Percentiles rank a stretch among this genome's conserved stretches.
These are phyloP conservation scores for Penicillium tannophilum DNA, from an alignment of 495 filamentous ascomycete genomes.

Conservation along the genomic window DNA sequence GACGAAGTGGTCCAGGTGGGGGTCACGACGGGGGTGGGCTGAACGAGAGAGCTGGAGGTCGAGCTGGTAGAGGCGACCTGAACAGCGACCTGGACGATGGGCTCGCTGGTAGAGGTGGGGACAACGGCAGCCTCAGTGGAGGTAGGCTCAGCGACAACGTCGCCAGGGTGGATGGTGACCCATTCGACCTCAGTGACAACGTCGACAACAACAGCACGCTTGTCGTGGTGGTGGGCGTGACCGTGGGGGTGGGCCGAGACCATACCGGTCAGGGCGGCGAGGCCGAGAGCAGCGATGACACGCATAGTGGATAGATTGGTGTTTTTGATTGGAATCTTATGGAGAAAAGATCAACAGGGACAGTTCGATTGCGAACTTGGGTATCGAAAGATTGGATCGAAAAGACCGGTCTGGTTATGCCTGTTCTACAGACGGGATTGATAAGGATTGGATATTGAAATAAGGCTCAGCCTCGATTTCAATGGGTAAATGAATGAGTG, in stretches of 20 bases:
- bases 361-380: background rate
- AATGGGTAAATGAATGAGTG: slow-evolving; percentile 2
- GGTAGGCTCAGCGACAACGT: slow-evolving; percentile 1
- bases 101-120: slow-evolving; percentile 7
- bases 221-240: slow-evolving; percentile 10
- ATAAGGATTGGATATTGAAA: slow-evolving; percentile 12
- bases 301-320: slow-evolving; percentile 22
- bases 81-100: background rate
- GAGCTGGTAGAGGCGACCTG: slow-evolving; percentile 7
- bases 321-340: slow-evolving; percentile 1
- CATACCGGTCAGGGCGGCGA: slow-evolving; percentile 21
- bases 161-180: slow-evolving; percentile 6
- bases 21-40: slow-evolving; percentile 11
- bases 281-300: slow-evolving; percentile 22
- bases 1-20: slow-evolving; percentile 11
- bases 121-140: slow-evolving; percentile 7
- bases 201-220: slow-evolving; percentile 6
- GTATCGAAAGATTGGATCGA: background rate
- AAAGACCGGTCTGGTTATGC: slow-evolving; percentile 1
- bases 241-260: slow-evolving; percentile 19
- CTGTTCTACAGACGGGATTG: slow-evolving; percentile 13
- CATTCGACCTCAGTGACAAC: slow-evolving; percentile 2
- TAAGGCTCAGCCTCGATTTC: slow-evolving; percentile 12
- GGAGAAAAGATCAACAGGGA: slow-evolving; percentile 1
- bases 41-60: slow-evolving; percentile 6